A percentile compares a stretch with the other conserved stretches of the same genome.
These are phyloP conservation scores for Astragalus glycyphyllos DNA, from an alignment of 306 rosid species.

Conservation along the genomic window DNA sequence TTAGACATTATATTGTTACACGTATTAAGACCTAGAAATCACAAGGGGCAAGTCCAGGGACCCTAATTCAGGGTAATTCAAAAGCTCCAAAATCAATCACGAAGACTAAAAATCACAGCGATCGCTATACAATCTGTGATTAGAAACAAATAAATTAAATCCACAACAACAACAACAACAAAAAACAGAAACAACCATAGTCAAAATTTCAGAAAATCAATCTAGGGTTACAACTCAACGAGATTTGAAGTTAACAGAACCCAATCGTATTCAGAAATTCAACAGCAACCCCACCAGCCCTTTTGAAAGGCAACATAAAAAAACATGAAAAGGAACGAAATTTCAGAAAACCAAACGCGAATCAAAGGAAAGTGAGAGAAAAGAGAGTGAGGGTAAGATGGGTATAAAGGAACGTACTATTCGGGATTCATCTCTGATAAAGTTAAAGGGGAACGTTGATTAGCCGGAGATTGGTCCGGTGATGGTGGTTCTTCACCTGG, in stretches of 20 bases:
- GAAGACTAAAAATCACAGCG: neutral
- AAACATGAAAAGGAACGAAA: constrained; percentile 21
- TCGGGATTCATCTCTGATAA: constrained; percentile 50
- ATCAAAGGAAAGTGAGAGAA: neutral
- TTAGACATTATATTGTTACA: neutral
- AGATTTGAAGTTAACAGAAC: neutral
- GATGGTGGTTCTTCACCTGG: constrained; percentile 30
- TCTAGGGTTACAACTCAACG: constrained; percentile 48
- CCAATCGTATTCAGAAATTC: neutral
- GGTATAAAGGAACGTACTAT: constrained; percentile 45
- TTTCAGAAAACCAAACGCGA: neutral
- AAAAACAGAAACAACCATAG: neutral
- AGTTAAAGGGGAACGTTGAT: constrained; percentile 9
- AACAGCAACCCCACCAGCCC: constrained; percentile 19
- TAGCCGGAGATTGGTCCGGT: constrained; percentile 36
- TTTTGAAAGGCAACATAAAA: neutral
- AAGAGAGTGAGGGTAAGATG: neutral
- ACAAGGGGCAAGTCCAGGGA: no score
- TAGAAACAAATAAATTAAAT: neutral
- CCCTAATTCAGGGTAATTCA: no score
- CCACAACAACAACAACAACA: no score
- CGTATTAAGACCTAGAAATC: neutral
- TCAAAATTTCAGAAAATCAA: constrained; percentile 29
- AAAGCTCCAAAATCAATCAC: no score
- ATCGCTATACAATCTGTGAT: neutral